phyloP scores from a whole-genome alignment of 768 basidiomycete species.

The Agaricus blazei region DNA sequence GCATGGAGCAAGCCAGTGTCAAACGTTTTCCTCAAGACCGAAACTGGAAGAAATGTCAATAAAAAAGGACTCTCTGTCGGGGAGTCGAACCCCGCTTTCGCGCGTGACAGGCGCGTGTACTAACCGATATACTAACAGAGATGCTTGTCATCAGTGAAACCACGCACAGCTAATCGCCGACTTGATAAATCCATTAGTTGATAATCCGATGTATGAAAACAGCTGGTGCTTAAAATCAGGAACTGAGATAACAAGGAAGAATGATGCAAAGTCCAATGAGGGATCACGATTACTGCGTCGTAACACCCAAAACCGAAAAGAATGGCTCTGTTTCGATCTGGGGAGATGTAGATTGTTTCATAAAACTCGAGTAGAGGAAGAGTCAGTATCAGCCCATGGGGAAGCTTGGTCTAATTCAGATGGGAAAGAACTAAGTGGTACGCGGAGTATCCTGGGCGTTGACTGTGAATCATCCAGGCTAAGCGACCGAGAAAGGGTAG shows the following conservation, averaged over 20 bases:
- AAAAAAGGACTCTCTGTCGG: slow-evolving; percentile 11
- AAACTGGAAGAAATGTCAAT: too few relatives aligned
- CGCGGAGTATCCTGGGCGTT: slow-evolving; percentile 9
- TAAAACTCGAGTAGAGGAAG: slow-evolving; percentile 7
- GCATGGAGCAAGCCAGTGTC: too few relatives aligned
- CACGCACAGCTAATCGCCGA: too few relatives aligned
- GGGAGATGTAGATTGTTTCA: neutral
- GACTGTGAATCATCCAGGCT: slow-evolving; percentile 9
- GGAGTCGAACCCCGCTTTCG: slow-evolving; percentile 18
- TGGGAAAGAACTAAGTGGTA: neutral
- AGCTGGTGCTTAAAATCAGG: too few relatives aligned
- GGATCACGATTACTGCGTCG: neutral
- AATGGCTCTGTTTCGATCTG: neutral
- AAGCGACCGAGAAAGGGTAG: neutral
- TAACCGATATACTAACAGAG: slow-evolving; percentile 11
- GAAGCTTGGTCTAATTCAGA: slow-evolving; percentile 7
- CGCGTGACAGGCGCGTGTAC: slow-evolving; percentile 13
- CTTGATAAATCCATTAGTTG: too few relatives aligned
- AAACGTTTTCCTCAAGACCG: too few relatives aligned
- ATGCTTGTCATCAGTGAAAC: neutral
- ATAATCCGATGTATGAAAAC: too few relatives aligned
- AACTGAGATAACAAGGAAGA: too few relatives aligned
- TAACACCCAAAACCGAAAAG: neutral
- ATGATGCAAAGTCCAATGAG: too few relatives aligned
- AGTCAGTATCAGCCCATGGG: slow-evolving; percentile 19